Conservation (phyloP, 2,329 filamentous ascomycete species). For the Clarireedia sp. region DNA sequence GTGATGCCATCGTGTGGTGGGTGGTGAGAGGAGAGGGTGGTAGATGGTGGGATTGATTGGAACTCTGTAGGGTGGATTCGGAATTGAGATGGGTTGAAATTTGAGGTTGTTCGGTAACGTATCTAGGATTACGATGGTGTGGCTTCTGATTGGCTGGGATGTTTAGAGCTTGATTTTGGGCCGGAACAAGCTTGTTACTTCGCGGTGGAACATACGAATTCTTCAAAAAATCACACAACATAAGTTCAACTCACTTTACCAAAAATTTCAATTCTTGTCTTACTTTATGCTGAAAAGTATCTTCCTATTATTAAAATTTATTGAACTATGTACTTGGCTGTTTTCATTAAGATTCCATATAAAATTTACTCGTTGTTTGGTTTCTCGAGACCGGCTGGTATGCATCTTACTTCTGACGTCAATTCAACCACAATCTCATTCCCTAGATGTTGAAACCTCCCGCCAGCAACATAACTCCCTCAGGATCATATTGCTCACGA, state of each 20-base stretch:
- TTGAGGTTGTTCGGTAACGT: conserved; percentile 6
- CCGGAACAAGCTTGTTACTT: background rate
- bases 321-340: too few species aligned
- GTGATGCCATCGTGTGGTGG: conserved; percentile 50
- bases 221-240: background rate
- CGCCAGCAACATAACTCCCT: conserved; percentile 23
- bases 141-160: conserved; percentile 7
- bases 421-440: too few species aligned
- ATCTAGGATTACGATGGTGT: conserved; percentile 6
- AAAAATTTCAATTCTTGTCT: background rate
- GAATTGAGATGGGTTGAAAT: conserved; percentile 3
- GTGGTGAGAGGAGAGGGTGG: conserved; percentile 7
- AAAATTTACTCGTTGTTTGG: too few species aligned
- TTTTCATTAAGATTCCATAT: too few species aligned
- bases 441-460: conserved; percentile 13
- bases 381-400: too few species aligned
- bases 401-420: too few species aligned
- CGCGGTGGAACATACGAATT: background rate
- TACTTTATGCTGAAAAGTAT: background rate
- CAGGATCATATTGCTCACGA: conserved; percentile 21
- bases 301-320: background rate
- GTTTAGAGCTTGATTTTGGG: conserved; percentile 5
- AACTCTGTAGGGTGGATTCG: conserved; percentile 6
- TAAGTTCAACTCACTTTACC: background rate
- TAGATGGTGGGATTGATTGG: conserved; percentile 3